Evolutionary conservation across 2,329 filamentous ascomycete species (phyloP), one percentile per base, ranked within the genome.

Genomic region (Hypoxylon sp.): DNA sequence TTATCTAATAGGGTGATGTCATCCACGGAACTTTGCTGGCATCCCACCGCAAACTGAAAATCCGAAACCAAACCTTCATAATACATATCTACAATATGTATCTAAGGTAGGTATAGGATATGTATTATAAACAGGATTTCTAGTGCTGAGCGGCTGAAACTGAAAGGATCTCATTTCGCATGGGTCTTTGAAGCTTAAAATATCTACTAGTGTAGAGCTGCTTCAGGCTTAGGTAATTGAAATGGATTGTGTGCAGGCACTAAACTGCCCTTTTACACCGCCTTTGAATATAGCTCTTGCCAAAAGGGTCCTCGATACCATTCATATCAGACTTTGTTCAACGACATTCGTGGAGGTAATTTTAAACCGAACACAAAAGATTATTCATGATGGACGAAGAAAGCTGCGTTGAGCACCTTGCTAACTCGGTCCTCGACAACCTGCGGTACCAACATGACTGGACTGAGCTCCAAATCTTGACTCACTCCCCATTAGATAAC

Each of bases 361-460:
- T 32, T 21, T 3, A 27, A 27, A 27, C 2, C 24, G 3, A 27
- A 52, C 17, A 32, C 37, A 53, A 27, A 52, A 15, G 8, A 50
- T 17, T 27, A 15, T 67, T 67, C 63, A 67, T 68, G 46, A 76
- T 76, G 76, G 71, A 74, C 19, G 69, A 72, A 53, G 65, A 59
- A 17, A 59, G 61, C 29, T 70, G 78, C 48, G 58, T 77, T 54
- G 74, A 74, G 3, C 75, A 80, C 55, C 86, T 92, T 52, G 85
- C 88, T 48, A 79, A 84, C 29, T 84, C 88, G 54, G 89, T 94
- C 54, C 82, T 88, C 58, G 87, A 91, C 78, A 94, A 94, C 78
- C 87, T 96, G 52, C 84, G 87, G 72, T 84, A 92, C 77, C 91
- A 94, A 78, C 92, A 95, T 79, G 87, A 90, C 76, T 96, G 93